Base-by-base conservation (phyloP, 345 rosid species). In the Eucalyptus paniculata region DNA sequence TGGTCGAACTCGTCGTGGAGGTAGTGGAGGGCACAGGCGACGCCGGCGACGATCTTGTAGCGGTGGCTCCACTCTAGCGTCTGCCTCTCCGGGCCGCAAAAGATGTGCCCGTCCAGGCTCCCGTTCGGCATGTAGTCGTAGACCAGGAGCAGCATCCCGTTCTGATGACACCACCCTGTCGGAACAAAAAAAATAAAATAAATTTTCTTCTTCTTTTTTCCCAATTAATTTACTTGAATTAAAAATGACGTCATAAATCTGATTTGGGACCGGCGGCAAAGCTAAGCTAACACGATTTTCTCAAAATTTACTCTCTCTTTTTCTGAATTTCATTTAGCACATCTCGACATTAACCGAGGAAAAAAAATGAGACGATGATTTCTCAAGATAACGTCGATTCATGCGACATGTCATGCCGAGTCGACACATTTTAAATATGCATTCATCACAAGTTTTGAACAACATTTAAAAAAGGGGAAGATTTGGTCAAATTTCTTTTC, bases 71-170 rank as follows among this genome's bases (percentile, higher is more conserved):
- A 95, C 32, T 87, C 89, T 3, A 94, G 90, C 6, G 91, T 50
- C 58, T 42, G 19, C 56, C 42, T 72, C 87, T 62, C 92, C 91
- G 49, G 89, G 34, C 32, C 26, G 80, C 94, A 50, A 88, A 88
- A 88, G 91, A 95, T 37, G 92, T 94, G 94, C 24, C 45, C 58
- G 77, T 95, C 97, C 12, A 94, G 90, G 92, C 97, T 93, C 4
- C 96, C 95, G 17, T 95, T 94, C 18, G 95, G 95, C 97, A 95
- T 94, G 92, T 87, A 95, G 17, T 94, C 96, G 42, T 94, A 94
- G 5, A 94, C 96, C 51, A 95, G 80, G 14, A 94, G 92, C 21
- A 95, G 87, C 92, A 90, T 87, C 18, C 92, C 94, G 21, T 89
- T 95, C 89, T 92, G 90, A 92, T 94, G 93, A 89, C 96, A 94